Conservation (phyloP, 2,329 filamentous ascomycete genomes). For the Mycocentrospora acerina region DNA sequence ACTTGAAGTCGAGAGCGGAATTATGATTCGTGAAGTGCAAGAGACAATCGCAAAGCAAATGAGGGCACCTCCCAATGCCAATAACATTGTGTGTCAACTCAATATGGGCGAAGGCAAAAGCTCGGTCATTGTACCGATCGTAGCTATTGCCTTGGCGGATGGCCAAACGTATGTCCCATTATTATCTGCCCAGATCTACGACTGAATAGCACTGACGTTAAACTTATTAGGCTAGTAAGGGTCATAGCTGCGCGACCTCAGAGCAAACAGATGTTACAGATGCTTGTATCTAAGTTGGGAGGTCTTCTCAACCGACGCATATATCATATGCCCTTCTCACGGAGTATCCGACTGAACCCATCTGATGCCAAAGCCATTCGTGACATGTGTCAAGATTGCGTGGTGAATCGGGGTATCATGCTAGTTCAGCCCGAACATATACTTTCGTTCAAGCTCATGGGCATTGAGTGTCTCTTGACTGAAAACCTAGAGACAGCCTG, state of each 20-base stretch:
- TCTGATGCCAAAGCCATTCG: constrained; percentile 41
- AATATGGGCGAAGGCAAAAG: constrained; percentile 41
- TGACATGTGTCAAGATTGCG: constrained; percentile 50
- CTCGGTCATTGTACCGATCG: constrained; percentile 32
- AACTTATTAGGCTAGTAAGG: constrained; percentile 56
- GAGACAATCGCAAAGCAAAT: constrained; percentile 60
- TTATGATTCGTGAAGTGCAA: constrained; percentile 62
- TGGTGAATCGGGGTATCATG: constrained; percentile 55
- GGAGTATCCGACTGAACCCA: constrained; percentile 45
- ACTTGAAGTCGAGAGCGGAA: constrained; percentile 66
- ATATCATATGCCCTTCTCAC: constrained; percentile 61
- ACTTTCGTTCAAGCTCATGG: constrained; percentile 64
- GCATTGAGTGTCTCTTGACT: constrained; percentile 51
- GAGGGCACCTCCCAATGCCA: constrained; percentile 36
- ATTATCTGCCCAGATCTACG: no score
- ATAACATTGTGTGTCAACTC: constrained; percentile 36
- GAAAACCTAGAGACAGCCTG: constrained; percentile 31
- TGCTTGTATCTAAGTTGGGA: constrained; percentile 57
- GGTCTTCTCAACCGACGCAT: constrained; percentile 58
- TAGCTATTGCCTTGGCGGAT: constrained; percentile 51
- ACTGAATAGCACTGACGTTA: no score
- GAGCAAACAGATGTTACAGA: constrained; percentile 61
- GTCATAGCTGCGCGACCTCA: constrained; percentile 65
- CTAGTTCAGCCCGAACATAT: constrained; percentile 66
- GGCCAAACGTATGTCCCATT: constrained; percentile 32